These are phyloP conservation scores for Nitzschia inconspicua DNA, from an alignment of 108 stramenopile genomes.

Conservation along the genomic window DNA sequence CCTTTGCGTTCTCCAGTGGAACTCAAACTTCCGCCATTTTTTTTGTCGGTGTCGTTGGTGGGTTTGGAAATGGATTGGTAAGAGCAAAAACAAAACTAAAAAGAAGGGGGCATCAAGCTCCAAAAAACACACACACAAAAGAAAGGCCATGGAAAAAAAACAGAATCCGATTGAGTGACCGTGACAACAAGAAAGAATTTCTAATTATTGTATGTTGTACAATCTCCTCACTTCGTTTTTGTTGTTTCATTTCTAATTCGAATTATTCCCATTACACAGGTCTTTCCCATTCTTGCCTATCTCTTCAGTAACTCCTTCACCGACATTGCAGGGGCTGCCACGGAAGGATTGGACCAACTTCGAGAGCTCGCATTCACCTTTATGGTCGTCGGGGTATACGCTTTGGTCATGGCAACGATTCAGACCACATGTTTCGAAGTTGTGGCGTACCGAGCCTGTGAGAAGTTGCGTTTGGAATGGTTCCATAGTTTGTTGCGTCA, in stretches of 20 bases:
- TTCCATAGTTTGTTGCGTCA: constrained; percentile 62
- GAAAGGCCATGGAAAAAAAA: too few species aligned
- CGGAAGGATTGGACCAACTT: constrained; percentile 35
- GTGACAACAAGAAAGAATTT: too few species aligned
- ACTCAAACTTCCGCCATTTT: constrained; percentile 23
- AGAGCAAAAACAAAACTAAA: too few species aligned
- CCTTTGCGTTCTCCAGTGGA: constrained; percentile 29
- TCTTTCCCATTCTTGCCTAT: constrained; percentile 55
- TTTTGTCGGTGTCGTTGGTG: constrained; percentile 29
- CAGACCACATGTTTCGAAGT: constrained; percentile 43
- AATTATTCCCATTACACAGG: background rate
- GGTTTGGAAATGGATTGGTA: constrained; percentile 44
- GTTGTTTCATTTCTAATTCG: background rate
- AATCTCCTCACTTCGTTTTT: background rate
- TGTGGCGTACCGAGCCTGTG: constrained; percentile 19
- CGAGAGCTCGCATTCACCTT: constrained; percentile 46
- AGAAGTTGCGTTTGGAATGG: constrained; percentile 31
- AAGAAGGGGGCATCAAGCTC: too few species aligned
- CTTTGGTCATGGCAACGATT: constrained; percentile 41
- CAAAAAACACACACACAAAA: too few species aligned
- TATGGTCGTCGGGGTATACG: constrained; percentile 50
- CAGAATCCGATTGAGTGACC: too few species aligned
- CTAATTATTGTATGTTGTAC: background rate
- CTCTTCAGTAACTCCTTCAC: constrained; percentile 53
- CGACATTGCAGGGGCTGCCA: constrained; percentile 26